Evolutionary conservation across 306 rosid species (phyloP).

Genomic region (Prunus armeniaca): DNA sequence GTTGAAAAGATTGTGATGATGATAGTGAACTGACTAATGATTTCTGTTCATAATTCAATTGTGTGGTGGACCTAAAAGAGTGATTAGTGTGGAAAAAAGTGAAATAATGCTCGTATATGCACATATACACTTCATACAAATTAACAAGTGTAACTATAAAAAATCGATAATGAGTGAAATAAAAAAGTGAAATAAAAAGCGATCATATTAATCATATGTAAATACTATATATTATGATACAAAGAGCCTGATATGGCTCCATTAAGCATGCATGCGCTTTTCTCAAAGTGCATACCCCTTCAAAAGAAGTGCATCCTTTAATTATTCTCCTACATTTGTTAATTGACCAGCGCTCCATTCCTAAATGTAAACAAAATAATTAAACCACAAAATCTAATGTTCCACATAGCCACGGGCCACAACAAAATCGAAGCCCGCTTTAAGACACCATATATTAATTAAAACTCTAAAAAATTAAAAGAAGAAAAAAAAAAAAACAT

Average conservation of each 20-base stretch:
- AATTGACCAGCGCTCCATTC: conserved; percentile 25
- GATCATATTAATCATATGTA: not conserved
- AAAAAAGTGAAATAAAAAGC: not conserved
- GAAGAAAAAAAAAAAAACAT: not conserved
- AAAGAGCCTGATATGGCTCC: not conserved
- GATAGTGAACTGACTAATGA: too few species aligned
- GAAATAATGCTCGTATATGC: too few species aligned
- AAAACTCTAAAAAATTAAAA: not conserved
- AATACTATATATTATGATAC: too few species aligned
- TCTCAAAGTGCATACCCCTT: not conserved
- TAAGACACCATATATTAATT: conserved; percentile 11
- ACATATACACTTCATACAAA: too few species aligned
- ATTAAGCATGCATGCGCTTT: not conserved
- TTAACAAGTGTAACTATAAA: not conserved
- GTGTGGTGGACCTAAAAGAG: too few species aligned
- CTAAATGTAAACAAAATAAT: conserved; percentile 16
- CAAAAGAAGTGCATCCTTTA: conserved; percentile 29
- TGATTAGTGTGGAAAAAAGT: too few species aligned
- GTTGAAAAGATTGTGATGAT: too few species aligned
- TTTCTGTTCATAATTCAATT: too few species aligned
- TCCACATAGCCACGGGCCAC: conserved; percentile 5
- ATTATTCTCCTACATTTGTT: conserved; percentile 25
- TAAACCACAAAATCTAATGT: not conserved
- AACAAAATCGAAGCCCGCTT: conserved; percentile 24
- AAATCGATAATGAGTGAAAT: too few species aligned